Conservation (phyloP, 352 stramenopile species). For the Phytophthora lateralis region DNA sequence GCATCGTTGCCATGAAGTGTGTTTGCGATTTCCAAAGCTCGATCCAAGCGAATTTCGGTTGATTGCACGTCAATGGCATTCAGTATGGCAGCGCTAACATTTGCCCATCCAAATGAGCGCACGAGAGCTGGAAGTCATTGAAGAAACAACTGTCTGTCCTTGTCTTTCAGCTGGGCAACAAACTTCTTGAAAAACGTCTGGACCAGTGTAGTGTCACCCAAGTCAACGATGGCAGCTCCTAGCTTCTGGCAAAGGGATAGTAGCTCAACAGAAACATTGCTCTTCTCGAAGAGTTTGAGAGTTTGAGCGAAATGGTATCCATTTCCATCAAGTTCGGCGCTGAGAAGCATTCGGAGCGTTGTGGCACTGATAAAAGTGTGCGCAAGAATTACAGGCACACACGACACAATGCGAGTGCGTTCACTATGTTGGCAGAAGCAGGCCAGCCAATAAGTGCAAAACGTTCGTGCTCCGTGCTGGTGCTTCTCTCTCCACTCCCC, state of each 20-base stretch:
- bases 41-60: conserved; percentile 3
- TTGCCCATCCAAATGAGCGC: conserved; percentile 1
- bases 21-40: conserved; percentile 14
- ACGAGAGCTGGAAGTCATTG: conserved; percentile 8
- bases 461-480: neutral
- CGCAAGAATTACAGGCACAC: neutral
- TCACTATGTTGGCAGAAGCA: conserved; percentile 7
- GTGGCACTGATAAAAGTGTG: neutral
- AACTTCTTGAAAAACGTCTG: conserved; percentile 9
- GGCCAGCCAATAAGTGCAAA: conserved; percentile 15
- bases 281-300: neutral
- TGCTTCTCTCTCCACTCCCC: neutral
- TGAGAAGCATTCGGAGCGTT: conserved; percentile 6
- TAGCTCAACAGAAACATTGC: neutral
- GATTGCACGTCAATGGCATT: neutral
- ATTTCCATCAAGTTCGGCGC: neutral
- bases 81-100: neutral
- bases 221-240: conserved; percentile 1
- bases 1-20: neutral
- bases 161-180: conserved; percentile 5
- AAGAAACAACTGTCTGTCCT: conserved; percentile 3
- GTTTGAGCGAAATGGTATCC: neutral
- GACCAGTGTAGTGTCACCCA: neutral
- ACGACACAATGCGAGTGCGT: conserved; percentile 2
- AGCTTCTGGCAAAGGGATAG: conserved; percentile 14